Base-by-base conservation (phyloP, 805 yeast genomes). In the Wickerhamiella sergipiensis region DNA sequence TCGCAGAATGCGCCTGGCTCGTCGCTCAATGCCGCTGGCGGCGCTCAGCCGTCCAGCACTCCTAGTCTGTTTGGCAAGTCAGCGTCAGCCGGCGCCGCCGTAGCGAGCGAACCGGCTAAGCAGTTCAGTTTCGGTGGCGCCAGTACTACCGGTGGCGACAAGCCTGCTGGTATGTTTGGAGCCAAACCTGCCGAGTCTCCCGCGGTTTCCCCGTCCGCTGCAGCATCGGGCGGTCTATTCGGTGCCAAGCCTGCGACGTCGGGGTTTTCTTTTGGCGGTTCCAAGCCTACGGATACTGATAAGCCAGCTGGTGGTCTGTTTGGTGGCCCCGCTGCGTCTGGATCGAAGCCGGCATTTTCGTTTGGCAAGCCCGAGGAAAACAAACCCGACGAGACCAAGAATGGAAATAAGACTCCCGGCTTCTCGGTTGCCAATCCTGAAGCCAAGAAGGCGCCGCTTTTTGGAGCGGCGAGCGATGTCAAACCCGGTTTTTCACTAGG, bases 111-210 rank as follows among this genome's bases (percentile, higher is more conserved):
- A 10, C 15, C 39, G 21, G 21, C 42, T 7, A 38, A n/a, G n/a
- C 45, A 4, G 45, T 18, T 22, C 33, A 12, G 12, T 12, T 12
- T 43, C 46, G 13, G 46, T 36, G 31, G 46, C 22, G 46, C 29
- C 47, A 17, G 23, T 17, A 12, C 42, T 21, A 40, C 46, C 19
- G 19, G 44, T 8, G 51, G 43, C 18, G 24, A 31, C 43, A 33
- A 13, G 39, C 15, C 23, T 17, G 13, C 23, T 40, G 52, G 53
- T 13, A 45, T 46, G 15, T 48, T 59, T 52, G 65, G 62, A 7
- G 56, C 58, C 26, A 43, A 44, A 13, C n/a, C 46, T 26, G 47
- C 26, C 17, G 50, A 21, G n/a, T 8, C 45, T 13, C 5, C 26
- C 26, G 26, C 26, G 26, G n/a, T n/a, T n/a, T n/a, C n/a, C n/a